Evolutionary conservation across 2,329 filamentous ascomycete genomes (phyloP).

Genomic region (Fusarium sp.): DNA sequence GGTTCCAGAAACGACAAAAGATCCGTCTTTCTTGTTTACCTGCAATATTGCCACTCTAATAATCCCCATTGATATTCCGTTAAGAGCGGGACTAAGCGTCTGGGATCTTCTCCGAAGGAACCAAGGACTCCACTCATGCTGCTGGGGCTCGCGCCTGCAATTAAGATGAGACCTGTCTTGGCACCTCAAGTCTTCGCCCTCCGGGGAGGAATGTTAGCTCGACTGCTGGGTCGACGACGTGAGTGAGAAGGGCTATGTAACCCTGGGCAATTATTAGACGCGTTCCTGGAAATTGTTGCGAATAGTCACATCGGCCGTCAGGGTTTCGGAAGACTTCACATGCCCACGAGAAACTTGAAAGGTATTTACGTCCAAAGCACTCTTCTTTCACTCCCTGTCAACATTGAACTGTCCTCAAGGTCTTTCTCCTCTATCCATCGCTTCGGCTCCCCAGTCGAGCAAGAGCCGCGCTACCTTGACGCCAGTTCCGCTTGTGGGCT

Average conservation of each 20-base stretch:
- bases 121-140: conserved; percentile 32
- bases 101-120: conserved; percentile 21
- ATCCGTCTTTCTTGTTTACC: conserved; percentile 15
- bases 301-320: conserved; percentile 22
- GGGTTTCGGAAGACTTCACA: conserved; percentile 10
- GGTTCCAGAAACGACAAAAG: conserved; percentile 6
- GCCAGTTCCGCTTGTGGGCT: conserved; percentile 34
- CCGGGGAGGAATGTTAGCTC: conserved; percentile 45
- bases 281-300: conserved; percentile 30
- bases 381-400: background rate
- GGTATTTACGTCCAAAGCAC: conserved; percentile 10
- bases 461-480: conserved; percentile 2
- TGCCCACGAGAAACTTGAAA: conserved; percentile 10
- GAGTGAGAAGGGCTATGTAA: conserved; percentile 29
- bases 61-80: conserved; percentile 1
- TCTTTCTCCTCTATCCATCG: background rate
- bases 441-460: conserved; percentile 5
- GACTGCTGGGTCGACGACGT: conserved; percentile 7
- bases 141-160: conserved; percentile 34
- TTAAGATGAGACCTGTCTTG: conserved; percentile 47
- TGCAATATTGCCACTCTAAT: conserved; percentile 2
- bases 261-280: conserved; percentile 22
- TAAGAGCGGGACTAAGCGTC: conserved; percentile 11
- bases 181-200: conserved; percentile 31
- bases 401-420: background rate